These are phyloP conservation scores for Arthrobotrys pseudoclavata DNA, from an alignment of 2,329 filamentous ascomycete species.

Conservation along the genomic window DNA sequence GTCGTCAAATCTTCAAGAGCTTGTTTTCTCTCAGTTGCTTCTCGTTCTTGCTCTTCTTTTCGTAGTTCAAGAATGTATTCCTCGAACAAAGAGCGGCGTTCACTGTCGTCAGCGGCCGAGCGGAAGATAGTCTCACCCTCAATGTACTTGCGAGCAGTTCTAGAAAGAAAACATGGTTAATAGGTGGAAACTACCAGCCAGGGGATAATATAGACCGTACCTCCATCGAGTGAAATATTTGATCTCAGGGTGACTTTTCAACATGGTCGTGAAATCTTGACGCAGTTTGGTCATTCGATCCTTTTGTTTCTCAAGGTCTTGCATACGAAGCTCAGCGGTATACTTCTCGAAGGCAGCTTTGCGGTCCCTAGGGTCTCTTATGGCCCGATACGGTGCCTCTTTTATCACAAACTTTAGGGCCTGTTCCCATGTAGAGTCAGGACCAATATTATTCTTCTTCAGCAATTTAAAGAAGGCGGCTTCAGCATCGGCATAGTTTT, in stretches of 20 bases:
- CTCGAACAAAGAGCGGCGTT: constrained; percentile 90
- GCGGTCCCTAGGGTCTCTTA: constrained; percentile 92
- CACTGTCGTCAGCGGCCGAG: constrained; percentile 86
- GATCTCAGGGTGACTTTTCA: constrained; percentile 95
- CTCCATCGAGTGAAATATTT: constrained; percentile 98
- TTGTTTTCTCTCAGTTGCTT: constrained; percentile 78
- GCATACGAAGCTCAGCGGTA: constrained; percentile 85
- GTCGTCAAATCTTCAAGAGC: constrained; percentile 86
- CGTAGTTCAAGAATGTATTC: constrained; percentile 91
- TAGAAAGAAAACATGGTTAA: constrained; percentile 26
- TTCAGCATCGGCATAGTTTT: constrained; percentile 77
- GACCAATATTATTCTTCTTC: constrained; percentile 84
- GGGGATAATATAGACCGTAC: constrained; percentile 62
- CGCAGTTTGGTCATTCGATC: constrained; percentile 92
- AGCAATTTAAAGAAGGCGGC: constrained; percentile 92
- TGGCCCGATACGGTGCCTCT: constrained; percentile 90
- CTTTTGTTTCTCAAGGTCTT: constrained; percentile 95
- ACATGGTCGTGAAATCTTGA: constrained; percentile 94
- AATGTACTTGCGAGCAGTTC: constrained; percentile 88
- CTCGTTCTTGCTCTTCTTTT: constrained; percentile 81
- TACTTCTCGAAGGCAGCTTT: constrained; percentile 95
- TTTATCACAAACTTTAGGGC: constrained; percentile 86
- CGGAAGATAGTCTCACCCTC: constrained; percentile 96
- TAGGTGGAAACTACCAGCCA: neutral
- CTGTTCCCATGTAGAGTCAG: constrained; percentile 94